A percentile compares a stretch with the other conserved stretches of the same genome.
Conservation (phyloP, 129 eudicot species). For the sunflower (Helianthus annuus) region DNA sequence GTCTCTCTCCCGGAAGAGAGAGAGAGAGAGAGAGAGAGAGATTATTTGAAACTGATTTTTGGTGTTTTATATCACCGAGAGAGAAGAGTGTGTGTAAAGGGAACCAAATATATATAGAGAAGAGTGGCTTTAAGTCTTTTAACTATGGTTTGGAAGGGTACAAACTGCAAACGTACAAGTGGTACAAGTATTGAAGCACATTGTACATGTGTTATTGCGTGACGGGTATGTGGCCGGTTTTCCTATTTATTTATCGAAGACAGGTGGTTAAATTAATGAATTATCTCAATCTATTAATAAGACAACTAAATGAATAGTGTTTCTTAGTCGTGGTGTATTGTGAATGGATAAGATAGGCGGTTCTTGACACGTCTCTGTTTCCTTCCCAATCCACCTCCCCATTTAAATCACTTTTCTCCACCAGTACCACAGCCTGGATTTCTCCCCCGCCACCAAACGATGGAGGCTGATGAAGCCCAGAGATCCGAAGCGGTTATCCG, state of each 20-base stretch:
- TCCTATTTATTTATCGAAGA: not conserved
- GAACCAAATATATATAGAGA: not conserved
- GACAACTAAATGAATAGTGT: too few species aligned
- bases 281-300: too few species aligned
- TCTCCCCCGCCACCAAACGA: too few species aligned
- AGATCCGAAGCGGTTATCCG: too few species aligned
- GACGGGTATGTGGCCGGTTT: conserved; percentile 10
- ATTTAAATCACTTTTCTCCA: too few species aligned
- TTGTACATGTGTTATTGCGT: conserved; percentile 6
- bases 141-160: conserved; percentile 2
- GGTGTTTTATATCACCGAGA: conserved; percentile 9
- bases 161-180: conserved; percentile 18
- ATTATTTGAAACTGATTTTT: conserved; percentile 20
- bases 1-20: conserved; percentile 13
- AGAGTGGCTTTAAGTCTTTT: not conserved
- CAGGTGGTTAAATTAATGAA: too few species aligned
- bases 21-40: conserved; percentile 15
- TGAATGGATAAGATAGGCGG: too few species aligned
- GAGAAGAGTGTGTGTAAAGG: conserved; percentile 31
- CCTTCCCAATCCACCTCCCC: too few species aligned
- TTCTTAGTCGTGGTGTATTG: too few species aligned
- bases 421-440: too few species aligned
- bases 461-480: too few species aligned
- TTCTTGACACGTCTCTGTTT: too few species aligned
- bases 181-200: not conserved